Evolutionary conservation across 768 basidiomycete genomes (phyloP).

Genomic region (Mycena chlorophos): DNA sequence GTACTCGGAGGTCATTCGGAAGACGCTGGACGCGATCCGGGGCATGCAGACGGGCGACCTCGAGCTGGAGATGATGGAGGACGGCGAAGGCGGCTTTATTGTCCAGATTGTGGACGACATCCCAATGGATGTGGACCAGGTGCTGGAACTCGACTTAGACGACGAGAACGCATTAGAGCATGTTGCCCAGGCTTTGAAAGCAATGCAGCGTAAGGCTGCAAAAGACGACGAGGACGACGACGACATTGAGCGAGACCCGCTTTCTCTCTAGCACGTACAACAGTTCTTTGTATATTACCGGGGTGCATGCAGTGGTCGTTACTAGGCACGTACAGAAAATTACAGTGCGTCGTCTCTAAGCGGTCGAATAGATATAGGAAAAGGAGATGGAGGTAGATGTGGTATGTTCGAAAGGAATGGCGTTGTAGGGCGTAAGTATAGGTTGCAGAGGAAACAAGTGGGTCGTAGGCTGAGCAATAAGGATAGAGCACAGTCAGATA

Average conservation of each 20-base stretch:
- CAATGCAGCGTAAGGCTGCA: slow-evolving; percentile 35
- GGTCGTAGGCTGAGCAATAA: slow-evolving; percentile 8
- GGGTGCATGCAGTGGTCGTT: not conserved
- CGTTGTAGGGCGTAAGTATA: not conserved
- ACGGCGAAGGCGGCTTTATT: slow-evolving; percentile 43
- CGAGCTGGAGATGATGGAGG: slow-evolving; percentile 35
- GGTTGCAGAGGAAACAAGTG: not conserved
- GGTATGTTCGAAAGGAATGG: not conserved
- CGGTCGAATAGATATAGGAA: slow-evolving; percentile 1
- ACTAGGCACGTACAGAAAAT: not conserved
- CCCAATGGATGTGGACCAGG: slow-evolving; percentile 34
- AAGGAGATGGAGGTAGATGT: not conserved
- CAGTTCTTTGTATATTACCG: no score
- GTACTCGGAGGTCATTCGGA: slow-evolving; percentile 38
- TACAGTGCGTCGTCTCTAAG: not conserved
- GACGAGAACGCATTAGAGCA: slow-evolving; percentile 42
- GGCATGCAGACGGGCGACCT: slow-evolving; percentile 39
- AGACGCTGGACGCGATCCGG: slow-evolving; percentile 41
- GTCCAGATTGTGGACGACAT: slow-evolving; percentile 49
- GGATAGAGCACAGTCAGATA: slow-evolving; percentile 14
- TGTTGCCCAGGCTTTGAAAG: slow-evolving; percentile 52
- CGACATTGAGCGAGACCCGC: slow-evolving; percentile 22
- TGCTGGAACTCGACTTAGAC: slow-evolving; percentile 13
- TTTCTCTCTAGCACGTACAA: not conserved
- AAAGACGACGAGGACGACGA: slow-evolving; percentile 34